phyloP scores from a whole-genome alignment of 805 yeast genomes.

The Candida morakotiae region DNA sequence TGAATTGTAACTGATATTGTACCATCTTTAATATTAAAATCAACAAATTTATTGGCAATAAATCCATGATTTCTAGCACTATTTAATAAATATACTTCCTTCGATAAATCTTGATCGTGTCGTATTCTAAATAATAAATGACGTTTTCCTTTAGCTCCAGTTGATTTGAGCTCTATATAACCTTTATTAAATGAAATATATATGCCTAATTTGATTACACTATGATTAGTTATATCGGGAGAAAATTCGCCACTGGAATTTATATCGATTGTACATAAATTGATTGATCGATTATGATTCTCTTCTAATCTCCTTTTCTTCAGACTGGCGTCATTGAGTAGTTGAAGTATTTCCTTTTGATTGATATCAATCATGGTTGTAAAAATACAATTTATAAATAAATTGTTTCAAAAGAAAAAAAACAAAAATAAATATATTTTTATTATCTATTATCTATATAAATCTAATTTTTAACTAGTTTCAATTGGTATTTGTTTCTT shows the following conservation, averaged over 20 bases:
- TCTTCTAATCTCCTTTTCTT: background rate
- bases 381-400: background rate
- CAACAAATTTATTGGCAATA: background rate
- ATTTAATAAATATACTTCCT: constrained; percentile 7
- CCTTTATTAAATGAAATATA: background rate
- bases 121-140: background rate
- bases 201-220: background rate
- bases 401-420: background rate
- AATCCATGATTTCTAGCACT: constrained; percentile 5
- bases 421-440: background rate
- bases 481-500: constrained; percentile 16
- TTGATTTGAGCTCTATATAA: constrained; percentile 7
- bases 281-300: background rate
- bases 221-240: background rate
- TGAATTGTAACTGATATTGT: background rate
- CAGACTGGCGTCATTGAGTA: background rate
- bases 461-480: constrained; percentile 2
- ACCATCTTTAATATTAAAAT: background rate
- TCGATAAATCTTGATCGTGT: constrained; percentile 1
- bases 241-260: background rate
- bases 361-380: constrained; percentile 1
- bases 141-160: background rate
- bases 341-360: background rate
- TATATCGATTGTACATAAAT: background rate
- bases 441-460: background rate